These are phyloP conservation scores for Diplodia sapinea DNA, from an alignment of 2,329 filamentous ascomycete species.

Conservation along the genomic window DNA sequence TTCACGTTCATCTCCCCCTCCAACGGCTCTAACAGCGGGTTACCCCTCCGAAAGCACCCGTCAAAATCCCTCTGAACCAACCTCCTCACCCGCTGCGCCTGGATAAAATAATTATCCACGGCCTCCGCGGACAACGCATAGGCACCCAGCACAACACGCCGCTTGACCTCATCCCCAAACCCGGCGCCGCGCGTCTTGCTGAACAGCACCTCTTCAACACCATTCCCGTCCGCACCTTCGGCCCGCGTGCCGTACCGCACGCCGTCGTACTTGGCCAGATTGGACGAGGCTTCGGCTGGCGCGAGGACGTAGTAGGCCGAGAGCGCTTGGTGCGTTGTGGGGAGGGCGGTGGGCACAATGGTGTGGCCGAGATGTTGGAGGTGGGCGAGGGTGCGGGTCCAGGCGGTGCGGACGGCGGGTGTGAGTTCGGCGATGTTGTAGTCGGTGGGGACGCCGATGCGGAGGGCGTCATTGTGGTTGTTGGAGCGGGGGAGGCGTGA, in stretches of 20 bases:
- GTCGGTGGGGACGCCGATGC: slow-evolving; percentile 69
- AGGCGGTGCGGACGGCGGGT: slow-evolving; percentile 70
- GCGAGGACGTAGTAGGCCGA: slow-evolving; percentile 96
- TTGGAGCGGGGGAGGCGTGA: slow-evolving; percentile 42
- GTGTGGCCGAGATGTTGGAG: slow-evolving; percentile 71
- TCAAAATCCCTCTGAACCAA: slow-evolving; percentile 89
- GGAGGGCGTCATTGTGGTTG: slow-evolving; percentile 41
- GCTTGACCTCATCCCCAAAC: slow-evolving; percentile 84
- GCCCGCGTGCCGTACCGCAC: slow-evolving; percentile 80
- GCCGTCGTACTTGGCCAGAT: slow-evolving; percentile 95
- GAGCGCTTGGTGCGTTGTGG: slow-evolving; percentile 81
- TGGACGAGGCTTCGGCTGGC: slow-evolving; percentile 92
- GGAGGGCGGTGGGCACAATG: slow-evolving; percentile 78
- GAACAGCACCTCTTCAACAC: slow-evolving; percentile 64
- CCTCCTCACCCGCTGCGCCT: slow-evolving; percentile 85
- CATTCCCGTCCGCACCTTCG: slow-evolving; percentile 58
- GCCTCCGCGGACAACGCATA: slow-evolving; percentile 89
- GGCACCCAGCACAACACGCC: slow-evolving; percentile 85
- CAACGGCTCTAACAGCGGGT: slow-evolving; percentile 63
- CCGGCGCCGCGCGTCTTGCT: slow-evolving; percentile 73
- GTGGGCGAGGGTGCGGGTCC: slow-evolving; percentile 65
- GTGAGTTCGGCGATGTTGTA: slow-evolving; percentile 89
- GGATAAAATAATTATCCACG: slow-evolving; percentile 95
- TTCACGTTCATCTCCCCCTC: not conserved
- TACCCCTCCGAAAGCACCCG: slow-evolving; percentile 70